Percentiles rank a stretch among this genome's conserved stretches.
phyloP scores from a whole-genome alignment of 768 basidiomycete species.

The Russula sp. region DNA sequence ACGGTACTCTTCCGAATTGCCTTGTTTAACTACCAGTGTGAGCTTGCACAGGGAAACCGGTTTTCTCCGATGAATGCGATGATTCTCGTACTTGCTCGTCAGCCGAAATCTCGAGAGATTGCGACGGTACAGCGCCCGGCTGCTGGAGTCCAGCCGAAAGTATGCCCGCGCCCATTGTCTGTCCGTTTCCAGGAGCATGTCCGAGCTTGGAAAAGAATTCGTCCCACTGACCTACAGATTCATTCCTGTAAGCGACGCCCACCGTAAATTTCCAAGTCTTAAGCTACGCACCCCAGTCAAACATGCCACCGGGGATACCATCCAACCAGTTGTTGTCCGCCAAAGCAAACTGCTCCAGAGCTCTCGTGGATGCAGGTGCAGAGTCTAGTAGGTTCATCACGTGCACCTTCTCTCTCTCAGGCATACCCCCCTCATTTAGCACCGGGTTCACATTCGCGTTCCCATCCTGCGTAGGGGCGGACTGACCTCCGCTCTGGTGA shows the following conservation, averaged over 20 bases:
- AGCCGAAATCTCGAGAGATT: neutral
- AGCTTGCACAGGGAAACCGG: neutral
- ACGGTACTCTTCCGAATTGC: neutral
- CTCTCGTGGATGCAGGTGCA: conserved; percentile 41
- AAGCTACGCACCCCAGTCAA: conserved; percentile 67
- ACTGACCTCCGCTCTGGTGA: conserved; percentile 36
- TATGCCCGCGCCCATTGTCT: neutral
- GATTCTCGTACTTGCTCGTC: neutral
- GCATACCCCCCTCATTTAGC: conserved; percentile 45
- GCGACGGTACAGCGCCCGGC: neutral
- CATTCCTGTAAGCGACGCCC: conserved; percentile 1
- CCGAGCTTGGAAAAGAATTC: conserved; percentile 58
- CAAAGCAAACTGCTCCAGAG: conserved; percentile 58
- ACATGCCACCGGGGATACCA: conserved; percentile 78
- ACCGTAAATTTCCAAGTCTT: conserved; percentile 2
- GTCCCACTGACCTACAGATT: conserved; percentile 67
- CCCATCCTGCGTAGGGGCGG: conserved; percentile 42
- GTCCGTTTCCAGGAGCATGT: neutral
- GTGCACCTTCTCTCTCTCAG: conserved; percentile 49
- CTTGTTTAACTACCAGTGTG: neutral
- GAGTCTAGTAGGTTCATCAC: conserved; percentile 72
- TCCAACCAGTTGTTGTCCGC: conserved; percentile 67
- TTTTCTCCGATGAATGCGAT: neutral
- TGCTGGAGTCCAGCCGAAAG: conserved; percentile 2
- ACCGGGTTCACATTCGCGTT: conserved; percentile 68